Conservation (phyloP, 257 asterid genomes). For the Ilex aquifolium region DNA sequence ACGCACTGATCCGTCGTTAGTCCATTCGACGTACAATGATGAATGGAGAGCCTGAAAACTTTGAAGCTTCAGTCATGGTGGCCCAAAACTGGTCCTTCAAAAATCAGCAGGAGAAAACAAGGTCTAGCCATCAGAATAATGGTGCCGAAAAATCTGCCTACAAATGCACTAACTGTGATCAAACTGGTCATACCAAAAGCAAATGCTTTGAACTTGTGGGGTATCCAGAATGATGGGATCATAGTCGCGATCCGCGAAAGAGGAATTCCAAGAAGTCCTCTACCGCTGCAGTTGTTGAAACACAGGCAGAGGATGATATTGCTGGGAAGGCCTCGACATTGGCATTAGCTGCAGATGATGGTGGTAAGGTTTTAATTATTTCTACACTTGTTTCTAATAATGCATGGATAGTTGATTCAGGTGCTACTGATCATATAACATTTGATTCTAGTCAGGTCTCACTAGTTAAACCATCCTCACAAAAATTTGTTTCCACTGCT, state of each 20-base stretch:
- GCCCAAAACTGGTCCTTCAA: too few relatives aligned
- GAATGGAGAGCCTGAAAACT: too few relatives aligned
- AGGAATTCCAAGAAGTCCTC: not conserved
- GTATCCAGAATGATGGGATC: too few relatives aligned
- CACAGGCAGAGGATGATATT: not conserved
- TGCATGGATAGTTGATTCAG: not conserved
- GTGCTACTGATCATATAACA: constrained; percentile 1
- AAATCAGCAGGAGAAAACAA: too few relatives aligned
- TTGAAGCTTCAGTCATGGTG: too few relatives aligned
- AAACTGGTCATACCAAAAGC: not conserved
- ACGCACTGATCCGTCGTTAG: too few relatives aligned
- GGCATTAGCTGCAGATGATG: not conserved
- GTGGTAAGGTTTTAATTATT: constrained; percentile 8
- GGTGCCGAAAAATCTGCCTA: not conserved
- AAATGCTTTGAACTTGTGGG: not conserved
- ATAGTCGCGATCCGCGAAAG: too few relatives aligned
- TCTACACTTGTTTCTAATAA: not conserved
- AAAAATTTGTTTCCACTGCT: constrained; percentile 1
- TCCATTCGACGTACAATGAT: too few relatives aligned
- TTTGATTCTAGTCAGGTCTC: constrained; percentile 3
- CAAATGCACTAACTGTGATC: not conserved
- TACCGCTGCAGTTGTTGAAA: too few relatives aligned
- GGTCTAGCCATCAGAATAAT: too few relatives aligned
- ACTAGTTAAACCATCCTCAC: not conserved
- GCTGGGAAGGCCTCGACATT: not conserved